A percentile compares a stretch with the other conserved stretches of the same genome.
These are phyloP conservation scores for Vicia faba DNA, from an alignment of 306 rosid species.

Conservation along the genomic window DNA sequence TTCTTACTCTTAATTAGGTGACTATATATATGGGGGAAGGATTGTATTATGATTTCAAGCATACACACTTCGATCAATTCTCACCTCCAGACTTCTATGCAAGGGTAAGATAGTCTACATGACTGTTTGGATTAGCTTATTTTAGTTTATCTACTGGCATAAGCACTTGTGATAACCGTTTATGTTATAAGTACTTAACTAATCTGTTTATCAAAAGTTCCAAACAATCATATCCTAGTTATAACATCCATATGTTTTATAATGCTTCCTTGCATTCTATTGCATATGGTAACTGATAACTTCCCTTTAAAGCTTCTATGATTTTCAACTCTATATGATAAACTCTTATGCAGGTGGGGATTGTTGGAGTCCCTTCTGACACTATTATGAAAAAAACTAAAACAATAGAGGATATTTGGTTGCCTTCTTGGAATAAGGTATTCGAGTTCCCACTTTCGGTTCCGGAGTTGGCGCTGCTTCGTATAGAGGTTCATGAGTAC, in stretches of 20 bases:
- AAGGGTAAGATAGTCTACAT: conserved; percentile 55
- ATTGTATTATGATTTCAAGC: conserved; percentile 79
- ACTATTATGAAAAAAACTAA: conserved; percentile 68
- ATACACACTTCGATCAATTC: conserved; percentile 82
- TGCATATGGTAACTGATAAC: conserved; percentile 5
- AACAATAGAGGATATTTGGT: conserved; percentile 80
- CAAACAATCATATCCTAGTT: conserved; percentile 16
- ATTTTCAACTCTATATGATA: conserved; percentile 8
- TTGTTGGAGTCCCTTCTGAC: conserved; percentile 70
- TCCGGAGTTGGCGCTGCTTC: conserved; percentile 88
- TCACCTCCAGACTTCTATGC: conserved; percentile 98
- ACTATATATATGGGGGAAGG: conserved; percentile 95
- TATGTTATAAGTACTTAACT: neutral
- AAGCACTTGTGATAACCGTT: neutral
- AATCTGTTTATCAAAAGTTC: neutral
- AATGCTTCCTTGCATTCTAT: conserved; percentile 10
- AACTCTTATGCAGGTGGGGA: conserved; percentile 41
- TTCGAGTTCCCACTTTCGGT: conserved; percentile 70
- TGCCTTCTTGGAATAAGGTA: conserved; percentile 78
- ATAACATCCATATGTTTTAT: conserved; percentile 4
- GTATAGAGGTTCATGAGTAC: conserved; percentile 89
- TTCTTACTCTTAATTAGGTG: conserved; percentile 56
- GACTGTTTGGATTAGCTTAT: neutral
- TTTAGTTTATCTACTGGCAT: neutral
- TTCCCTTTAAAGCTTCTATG: conserved; percentile 4